Base-by-base conservation (phyloP, 2,329 filamentous ascomycete genomes). In the Diaporthe australafricana region DNA sequence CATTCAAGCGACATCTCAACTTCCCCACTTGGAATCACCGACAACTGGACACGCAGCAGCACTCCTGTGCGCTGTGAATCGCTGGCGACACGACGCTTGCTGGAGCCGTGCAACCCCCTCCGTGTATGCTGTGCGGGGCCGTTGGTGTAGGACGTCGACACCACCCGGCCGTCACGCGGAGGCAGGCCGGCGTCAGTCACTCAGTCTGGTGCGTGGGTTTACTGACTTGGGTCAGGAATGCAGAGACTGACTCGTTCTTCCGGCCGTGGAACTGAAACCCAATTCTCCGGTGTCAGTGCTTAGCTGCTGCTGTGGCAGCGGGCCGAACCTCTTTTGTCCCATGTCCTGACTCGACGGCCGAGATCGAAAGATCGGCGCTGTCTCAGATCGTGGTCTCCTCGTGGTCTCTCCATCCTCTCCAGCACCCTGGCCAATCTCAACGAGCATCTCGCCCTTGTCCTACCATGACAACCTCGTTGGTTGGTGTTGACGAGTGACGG, bases 271-370 rank as follows among this genome's bases (percentile, higher is more conserved):
- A 27, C 50, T 65, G 60, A 65, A 65, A 65, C 60, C 45, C n/a
- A 65, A 50, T 25, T 50, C 45, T 50, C 60, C 60, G 60, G 50
- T 50, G 60, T 65, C 60, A 65, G 57, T 63, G 60, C 60, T 63
- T 48, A 63, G 60, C 45, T 65, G n/a, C n/a, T n/a, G n/a, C n/a
- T n/a, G n/a, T n/a, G 60, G 30, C 42, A 25, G 60, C 60, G 60
- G 60, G 45, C 60, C 60, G 60, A 65, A 50, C 60, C 60, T 65
- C 60, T 65, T 48, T 48, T 48, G 32, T 5, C 32, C 32, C 32
- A 35, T 35, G 32, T 9, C 45, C 60, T 50, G 60, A 50, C 42
- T 65, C 60, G 30, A 45, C 47, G 45, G 60, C 38, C 35, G 45
- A 65, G 45, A 65, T 63, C 27, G 45, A 50, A 22, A 38, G 60